Conservation (phyloP, 2,329 filamentous ascomycete species). For the Botrytis medusae region DNA sequence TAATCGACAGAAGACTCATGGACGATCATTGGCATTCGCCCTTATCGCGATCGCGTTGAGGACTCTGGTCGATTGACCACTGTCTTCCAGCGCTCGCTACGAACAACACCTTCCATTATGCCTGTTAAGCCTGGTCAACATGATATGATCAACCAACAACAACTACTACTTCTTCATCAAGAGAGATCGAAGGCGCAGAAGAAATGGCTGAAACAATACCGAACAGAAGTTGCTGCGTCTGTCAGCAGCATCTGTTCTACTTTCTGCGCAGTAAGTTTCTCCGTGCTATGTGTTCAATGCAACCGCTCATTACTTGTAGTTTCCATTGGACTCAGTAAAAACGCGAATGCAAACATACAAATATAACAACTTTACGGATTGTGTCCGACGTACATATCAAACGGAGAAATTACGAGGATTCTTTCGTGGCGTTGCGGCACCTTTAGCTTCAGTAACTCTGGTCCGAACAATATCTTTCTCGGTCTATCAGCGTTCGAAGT, state of each 20-base stretch:
- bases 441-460: slow-evolving; percentile 75
- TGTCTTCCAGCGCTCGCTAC: slow-evolving; percentile 43
- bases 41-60: slow-evolving; percentile 61
- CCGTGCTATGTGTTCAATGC: not conserved
- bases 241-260: slow-evolving; percentile 77
- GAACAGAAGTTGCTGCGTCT: slow-evolving; percentile 77
- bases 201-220: slow-evolving; percentile 70
- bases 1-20: slow-evolving; percentile 46
- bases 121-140: slow-evolving; percentile 38
- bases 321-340: slow-evolving; percentile 86
- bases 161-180: slow-evolving; percentile 21
- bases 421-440: slow-evolving; percentile 78
- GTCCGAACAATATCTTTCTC: slow-evolving; percentile 78
- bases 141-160: slow-evolving; percentile 31
- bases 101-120: slow-evolving; percentile 46
- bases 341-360: slow-evolving; percentile 87
- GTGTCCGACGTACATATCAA: slow-evolving; percentile 72
- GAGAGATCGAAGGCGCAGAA: slow-evolving; percentile 39
- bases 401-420: slow-evolving; percentile 73
- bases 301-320: slow-evolving; percentile 42
- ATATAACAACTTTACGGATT: slow-evolving; percentile 72
- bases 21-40: slow-evolving; percentile 52
- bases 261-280: slow-evolving; percentile 58
- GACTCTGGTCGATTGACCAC: slow-evolving; percentile 54
- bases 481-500: slow-evolving; percentile 76